Evolutionary conservation across 2,329 filamentous ascomycete genomes (phyloP).

Genomic region (Epichloe sylvatica): DNA sequence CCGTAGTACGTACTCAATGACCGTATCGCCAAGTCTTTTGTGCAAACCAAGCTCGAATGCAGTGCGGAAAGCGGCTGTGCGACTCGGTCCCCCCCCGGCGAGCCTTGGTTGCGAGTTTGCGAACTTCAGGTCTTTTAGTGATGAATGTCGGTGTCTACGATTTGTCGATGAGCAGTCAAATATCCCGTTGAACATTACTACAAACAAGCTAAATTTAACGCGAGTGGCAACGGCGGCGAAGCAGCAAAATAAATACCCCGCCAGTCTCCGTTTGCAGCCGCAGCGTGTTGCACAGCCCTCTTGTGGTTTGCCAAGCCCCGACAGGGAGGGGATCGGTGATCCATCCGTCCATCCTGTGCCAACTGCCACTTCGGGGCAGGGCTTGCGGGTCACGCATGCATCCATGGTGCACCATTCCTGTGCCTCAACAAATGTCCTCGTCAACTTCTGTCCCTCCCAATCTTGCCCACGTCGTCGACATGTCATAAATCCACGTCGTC

Average conservation of each 20-base stretch:
- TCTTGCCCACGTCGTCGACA: background rate
- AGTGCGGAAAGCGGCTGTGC: background rate
- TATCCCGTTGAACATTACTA: too few species aligned
- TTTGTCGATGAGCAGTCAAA: too few species aligned
- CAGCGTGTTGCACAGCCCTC: background rate
- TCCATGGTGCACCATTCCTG: conserved; percentile 1
- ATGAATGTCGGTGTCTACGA: too few species aligned
- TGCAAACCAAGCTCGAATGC: background rate
- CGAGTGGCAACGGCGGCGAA: background rate
- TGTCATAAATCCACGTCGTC: background rate
- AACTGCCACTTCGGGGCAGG: conserved; percentile 6
- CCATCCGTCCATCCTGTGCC: background rate
- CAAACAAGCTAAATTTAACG: too few species aligned
- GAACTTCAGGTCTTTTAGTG: too few species aligned
- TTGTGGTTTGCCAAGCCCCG: background rate
- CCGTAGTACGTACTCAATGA: background rate
- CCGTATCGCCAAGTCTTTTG: background rate
- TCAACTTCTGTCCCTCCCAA: background rate
- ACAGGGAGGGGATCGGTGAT: background rate
- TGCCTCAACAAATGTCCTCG: background rate
- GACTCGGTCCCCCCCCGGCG: background rate
- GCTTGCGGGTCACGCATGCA: background rate
- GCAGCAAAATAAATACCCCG: background rate
- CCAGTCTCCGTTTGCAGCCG: background rate
- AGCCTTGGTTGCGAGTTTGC: too few species aligned